Base-by-base conservation (phyloP, 2,329 filamentous ascomycete species). In the Colletotrichum sp. region DNA sequence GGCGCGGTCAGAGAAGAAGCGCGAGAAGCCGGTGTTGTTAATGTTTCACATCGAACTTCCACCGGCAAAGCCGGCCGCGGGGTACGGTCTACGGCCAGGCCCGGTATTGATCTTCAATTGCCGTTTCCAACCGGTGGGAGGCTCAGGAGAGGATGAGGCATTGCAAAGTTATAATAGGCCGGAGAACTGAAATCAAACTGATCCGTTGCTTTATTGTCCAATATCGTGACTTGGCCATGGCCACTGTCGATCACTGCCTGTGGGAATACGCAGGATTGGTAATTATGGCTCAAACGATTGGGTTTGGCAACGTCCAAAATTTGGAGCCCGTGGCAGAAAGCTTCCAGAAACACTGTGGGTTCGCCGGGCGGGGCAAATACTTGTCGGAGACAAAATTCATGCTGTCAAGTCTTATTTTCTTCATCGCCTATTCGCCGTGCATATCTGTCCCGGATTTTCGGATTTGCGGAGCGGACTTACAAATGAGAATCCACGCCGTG, bases 151-250 rank as follows among this genome's bases (percentile, higher is more conserved):
- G 3, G 2, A 3, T 8, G 44, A 52, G 44, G 1, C 12, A 52
- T 13, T 21, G n/a, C 12, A 18, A 13, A 1, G 2, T 52, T 21
- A 13, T 6, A 52, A n/a, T 21, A 8, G 0, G 44, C n/a, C 6
- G 12, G 12, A 21, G 6, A 21, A 52, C 44, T 21, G 6, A 13
- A 21, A 13, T 13, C n/a, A 52, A 52, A 52, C 2, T 21, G 6
- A 1, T 21, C n/a, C 18, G 8, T 6, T 44, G 39, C 9, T 18
- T 2, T n/a, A 2, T 44, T 44, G 39, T 44, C 18, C 18, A 10
- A 6, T 52, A 6, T 52, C 3, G 10, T 4, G 44, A 52, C 6
- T 5, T 52, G 12, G 10, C n/a, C 16, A 2, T 21, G 6, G n/a
- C 10, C 0, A 10, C 0, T n/a, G 39, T 10, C 39, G 39, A 49